Percentiles rank a stretch among this genome's conserved stretches.
Conservation (phyloP, 345 rosid species). For the Syzygium grande region DNA sequence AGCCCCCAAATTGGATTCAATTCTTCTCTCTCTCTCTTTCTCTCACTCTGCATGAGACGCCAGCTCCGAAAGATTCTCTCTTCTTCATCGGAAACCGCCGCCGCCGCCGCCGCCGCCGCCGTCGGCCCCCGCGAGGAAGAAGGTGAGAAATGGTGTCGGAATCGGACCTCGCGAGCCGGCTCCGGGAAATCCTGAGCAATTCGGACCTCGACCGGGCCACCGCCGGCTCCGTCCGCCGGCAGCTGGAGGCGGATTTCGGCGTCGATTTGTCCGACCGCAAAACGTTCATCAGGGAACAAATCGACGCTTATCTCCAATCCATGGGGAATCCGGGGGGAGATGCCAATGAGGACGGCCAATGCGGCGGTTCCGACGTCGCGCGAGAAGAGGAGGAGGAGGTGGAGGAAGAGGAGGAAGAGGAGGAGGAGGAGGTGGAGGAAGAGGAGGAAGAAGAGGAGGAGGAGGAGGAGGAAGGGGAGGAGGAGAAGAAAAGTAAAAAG, state of each 20-base stretch:
- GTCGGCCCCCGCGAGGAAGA: background rate
- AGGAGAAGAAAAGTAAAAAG: slow-evolving; percentile 6
- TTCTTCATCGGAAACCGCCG: background rate
- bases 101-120: background rate
- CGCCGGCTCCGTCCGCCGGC: slow-evolving; percentile 60
- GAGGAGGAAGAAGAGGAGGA: slow-evolving; percentile 6
- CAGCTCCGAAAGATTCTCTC: background rate
- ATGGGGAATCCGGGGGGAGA: slow-evolving; percentile 9
- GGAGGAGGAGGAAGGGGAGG: slow-evolving; percentile 11
- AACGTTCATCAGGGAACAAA: slow-evolving; percentile 58
- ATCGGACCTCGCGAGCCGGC: slow-evolving; percentile 58
- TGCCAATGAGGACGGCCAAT: slow-evolving; percentile 16
- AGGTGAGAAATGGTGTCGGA: slow-evolving; percentile 50
- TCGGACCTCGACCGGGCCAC: slow-evolving; percentile 81
- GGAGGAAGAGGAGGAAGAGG: slow-evolving; percentile 6
- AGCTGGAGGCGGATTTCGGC: slow-evolving; percentile 52
- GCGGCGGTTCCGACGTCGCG: slow-evolving; percentile 20
- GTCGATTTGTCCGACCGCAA: slow-evolving; percentile 60
- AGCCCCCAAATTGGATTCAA: background rate
- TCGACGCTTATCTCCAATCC: slow-evolving; percentile 53
- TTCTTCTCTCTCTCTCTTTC: background rate
- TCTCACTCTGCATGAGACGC: slow-evolving; percentile 17
- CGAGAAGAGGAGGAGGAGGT: slow-evolving; percentile 15
- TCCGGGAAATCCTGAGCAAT: slow-evolving; percentile 51
- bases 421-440: slow-evolving; percentile 14